Conservation (phyloP, 2,329 filamentous ascomycete genomes). For the Zasmidium angulare region DNA sequence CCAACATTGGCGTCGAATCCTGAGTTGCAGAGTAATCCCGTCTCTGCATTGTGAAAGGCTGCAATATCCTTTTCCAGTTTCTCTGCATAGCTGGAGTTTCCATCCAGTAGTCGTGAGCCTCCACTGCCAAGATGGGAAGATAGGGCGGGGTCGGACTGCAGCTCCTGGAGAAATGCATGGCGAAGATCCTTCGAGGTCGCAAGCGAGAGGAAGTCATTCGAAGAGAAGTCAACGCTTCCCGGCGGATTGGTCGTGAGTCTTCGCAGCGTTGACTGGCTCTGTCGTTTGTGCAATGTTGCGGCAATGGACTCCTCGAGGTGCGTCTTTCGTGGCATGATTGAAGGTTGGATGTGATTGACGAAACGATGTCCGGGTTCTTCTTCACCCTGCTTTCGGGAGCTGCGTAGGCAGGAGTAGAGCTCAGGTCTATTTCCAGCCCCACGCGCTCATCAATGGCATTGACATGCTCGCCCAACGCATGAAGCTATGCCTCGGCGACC, state of each 20-base stretch:
- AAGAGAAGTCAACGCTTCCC: constrained; percentile 57
- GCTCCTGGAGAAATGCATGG: constrained; percentile 49
- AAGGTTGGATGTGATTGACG: too few relatives aligned
- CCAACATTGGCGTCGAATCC: constrained; percentile 52
- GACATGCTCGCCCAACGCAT: not conserved
- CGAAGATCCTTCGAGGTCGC: constrained; percentile 50
- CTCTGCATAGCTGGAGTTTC: constrained; percentile 62
- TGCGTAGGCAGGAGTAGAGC: not conserved
- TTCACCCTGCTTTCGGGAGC: too few relatives aligned
- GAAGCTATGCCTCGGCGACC: not conserved
- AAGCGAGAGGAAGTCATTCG: constrained; percentile 66
- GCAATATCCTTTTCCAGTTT: constrained; percentile 60
- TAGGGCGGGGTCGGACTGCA: constrained; percentile 33
- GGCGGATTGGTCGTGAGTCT: constrained; percentile 47
- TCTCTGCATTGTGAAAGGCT: constrained; percentile 57
- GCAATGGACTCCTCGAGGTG: constrained; percentile 29
- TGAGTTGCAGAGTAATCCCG: constrained; percentile 61
- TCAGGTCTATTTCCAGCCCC: not conserved
- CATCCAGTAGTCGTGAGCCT: constrained; percentile 64
- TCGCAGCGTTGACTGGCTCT: constrained; percentile 47
- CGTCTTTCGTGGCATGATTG: not conserved
- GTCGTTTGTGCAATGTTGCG: constrained; percentile 39
- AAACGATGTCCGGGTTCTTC: too few relatives aligned
- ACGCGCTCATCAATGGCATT: not conserved
- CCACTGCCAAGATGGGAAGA: constrained; percentile 50